Base-by-base conservation (phyloP, 2,329 filamentous ascomycete genomes). In the Sporothrix pallida region DNA sequence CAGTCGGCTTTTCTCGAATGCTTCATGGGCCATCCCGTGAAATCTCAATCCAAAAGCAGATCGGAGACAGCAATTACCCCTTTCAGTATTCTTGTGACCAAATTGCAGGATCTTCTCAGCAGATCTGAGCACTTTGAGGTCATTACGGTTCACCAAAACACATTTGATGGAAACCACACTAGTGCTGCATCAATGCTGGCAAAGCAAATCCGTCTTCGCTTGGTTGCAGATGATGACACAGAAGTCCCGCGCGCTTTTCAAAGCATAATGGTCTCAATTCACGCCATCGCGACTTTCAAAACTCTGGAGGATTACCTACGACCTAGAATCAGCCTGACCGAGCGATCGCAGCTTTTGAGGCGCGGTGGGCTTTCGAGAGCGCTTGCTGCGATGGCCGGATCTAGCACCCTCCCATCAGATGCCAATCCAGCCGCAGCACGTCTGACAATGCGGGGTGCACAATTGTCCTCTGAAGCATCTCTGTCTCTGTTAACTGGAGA, bases 51-150 rank as follows among this genome's bases (percentile, higher is more conserved):
- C 31, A 90, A 90, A 17, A 87, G 89, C 4, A 90, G 86, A 48
- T 87, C 86, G 13, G 89, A 92, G 72, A 92, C 91, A 12, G 90
- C 93, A 2, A 87, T 90, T 0, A 97, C 95, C 0, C 91, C 94
- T 0, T 97, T 98, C 81, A 96, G 94, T 79, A 89, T 97, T 71
- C 87, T 99, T 81, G 91, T 97, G 56, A 92, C 95, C 81, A 99
- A 99, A 82, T 86, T 99, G 46, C 96, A 99, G 82, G 96, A 99
- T 83, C 85, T 99, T 74, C 88, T 99, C 73, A 99, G 96, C 85
- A 91, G 96, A 77, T 97, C 95, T 48, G 96, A 99, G 84, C 95
- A 98, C 84, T 99, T 98, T 78, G 96, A 99, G 80, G 95, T 99
- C 62, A 89, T 97, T 75, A 99, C 96, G 8, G 95, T 98, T 72